Evolutionary conservation across 2,329 filamentous ascomycete species (phyloP), one percentile per base, ranked within the genome.

Genomic region (Phoma sp.): DNA sequence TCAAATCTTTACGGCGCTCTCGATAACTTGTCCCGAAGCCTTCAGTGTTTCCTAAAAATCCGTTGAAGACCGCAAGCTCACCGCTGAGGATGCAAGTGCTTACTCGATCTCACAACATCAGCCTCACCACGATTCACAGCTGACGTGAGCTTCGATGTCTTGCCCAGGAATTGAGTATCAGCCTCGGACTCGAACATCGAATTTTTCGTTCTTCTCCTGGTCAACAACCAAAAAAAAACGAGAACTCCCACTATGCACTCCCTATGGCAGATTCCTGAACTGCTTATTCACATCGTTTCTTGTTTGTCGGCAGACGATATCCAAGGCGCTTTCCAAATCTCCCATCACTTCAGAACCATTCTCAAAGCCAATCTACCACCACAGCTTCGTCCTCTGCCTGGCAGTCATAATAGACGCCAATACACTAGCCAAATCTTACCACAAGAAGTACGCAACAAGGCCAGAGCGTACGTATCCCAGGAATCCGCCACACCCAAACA

Each of bases 251-350:
- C 22, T 7, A 63, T 64, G 60, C 60, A 63, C 27, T 54, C 29
- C n/a, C 22, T 55, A 12, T 57, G 56, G 37, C 51, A 55, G 21
- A 60, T 62, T 35, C 60, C 58, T n/a, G 62, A 63, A 44, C 38
- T 65, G 4, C 48, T 63, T 21, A 15, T 58, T 4, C 44, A 58
- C 0, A 57, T 65, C 19, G 17, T 58, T 3, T 55, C 58, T 10
- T 60, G 49, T 22, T 47, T 65, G 1, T 43, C 58, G 4, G 49
- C 40, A 5, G 6, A 21, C 2, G 46, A 48, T 15, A 44, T 64
- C 2, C 3, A 29, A 2, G 32, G 15, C 6, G 53, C 43, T 29
- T 43, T 53, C 33, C 22, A 44, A 5, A 38, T 63, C 32, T 60
- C 58, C 0, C 52, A 21, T 4, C 36, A 54, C 38, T 61, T 57